Evolutionary conservation across 257 asterid species (phyloP).

Genomic region (Paraleonurus japonicus): DNA sequence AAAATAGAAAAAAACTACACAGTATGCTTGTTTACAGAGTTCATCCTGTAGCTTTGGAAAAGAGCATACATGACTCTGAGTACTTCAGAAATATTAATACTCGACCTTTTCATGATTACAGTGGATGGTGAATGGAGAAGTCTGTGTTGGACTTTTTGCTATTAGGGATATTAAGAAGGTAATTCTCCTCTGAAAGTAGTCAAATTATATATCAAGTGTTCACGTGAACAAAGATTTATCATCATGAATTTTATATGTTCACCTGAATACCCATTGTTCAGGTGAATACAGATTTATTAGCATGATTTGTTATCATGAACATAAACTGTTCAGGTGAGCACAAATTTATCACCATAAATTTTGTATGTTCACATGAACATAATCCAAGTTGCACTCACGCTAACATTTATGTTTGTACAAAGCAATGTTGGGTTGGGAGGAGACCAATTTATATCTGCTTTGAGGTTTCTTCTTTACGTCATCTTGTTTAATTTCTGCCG

Average conservation of each 20-base stretch:
- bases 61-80: background rate
- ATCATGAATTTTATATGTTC: background rate
- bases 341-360: background rate
- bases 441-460: background rate
- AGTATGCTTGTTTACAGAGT: background rate
- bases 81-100: conserved; percentile 23
- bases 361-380: background rate
- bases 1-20: background rate
- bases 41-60: conserved; percentile 15
- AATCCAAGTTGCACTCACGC: conserved; percentile 8
- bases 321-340: background rate
- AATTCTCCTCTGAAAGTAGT: conserved; percentile 19
- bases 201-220: background rate
- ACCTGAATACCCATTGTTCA: background rate
- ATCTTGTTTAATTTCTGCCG: background rate
- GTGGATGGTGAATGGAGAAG: conserved; percentile 99
- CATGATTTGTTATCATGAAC: background rate
- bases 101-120: conserved; percentile 33
- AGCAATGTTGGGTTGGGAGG: background rate
- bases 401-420: conserved; percentile 4
- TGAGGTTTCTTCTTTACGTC: background rate
- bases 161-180: conserved; percentile 83
- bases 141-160: conserved; percentile 91
- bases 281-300: background rate
- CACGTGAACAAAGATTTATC: background rate